Base-by-base conservation (phyloP, 2,329 filamentous ascomycete genomes). In the Pseudogymnoascus sp. region DNA sequence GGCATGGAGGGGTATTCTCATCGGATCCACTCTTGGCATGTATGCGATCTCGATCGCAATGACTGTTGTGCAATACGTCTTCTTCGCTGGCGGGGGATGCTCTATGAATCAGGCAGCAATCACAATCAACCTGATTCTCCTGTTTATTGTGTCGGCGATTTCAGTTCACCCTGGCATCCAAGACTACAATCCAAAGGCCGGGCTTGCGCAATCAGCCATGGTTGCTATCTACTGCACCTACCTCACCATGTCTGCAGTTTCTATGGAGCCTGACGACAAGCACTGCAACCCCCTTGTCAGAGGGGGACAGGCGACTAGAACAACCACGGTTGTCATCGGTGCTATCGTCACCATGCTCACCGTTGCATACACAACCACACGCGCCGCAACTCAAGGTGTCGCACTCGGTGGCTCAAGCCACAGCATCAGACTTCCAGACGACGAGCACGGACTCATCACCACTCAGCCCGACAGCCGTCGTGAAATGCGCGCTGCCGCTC, bases 161-260 rank as follows among this genome's bases (percentile, higher is more conserved):
- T 97, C 93, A 0, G 88, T 99, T 65, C 93, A 98, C 73, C 93
- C 95, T 1, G 84, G 84, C 1, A 86, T 99, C 12, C 95, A 99
- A 76, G 91, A 93, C 72, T 88, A 88, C 74, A 99, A 99, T 76
- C 87, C 93, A 59, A 92, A 93, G 73, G 95, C 95, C 43, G 95
- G 95, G 59, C 83, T 99, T 64, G 95, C 95, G n/a, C 95, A 99
- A 75, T 92, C 93, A 43, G 93, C 95, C 66, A 97, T 98, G 85
- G 95, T 99, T 50, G 91, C 93, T 16, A 85, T 96, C 64, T 99
- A 99, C 81, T 99, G 95, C 84, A 98, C 95, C 46, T 99, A 99
- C 74, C 85, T 99, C 62, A 99, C 95, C 68, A 91, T 99, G 87
- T 97, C 93, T 2, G 95, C 95, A 26, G 95, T 99, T 1, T 96